Base-by-base conservation (phyloP, 2,329 filamentous ascomycete genomes). In the Venturia effusa region DNA sequence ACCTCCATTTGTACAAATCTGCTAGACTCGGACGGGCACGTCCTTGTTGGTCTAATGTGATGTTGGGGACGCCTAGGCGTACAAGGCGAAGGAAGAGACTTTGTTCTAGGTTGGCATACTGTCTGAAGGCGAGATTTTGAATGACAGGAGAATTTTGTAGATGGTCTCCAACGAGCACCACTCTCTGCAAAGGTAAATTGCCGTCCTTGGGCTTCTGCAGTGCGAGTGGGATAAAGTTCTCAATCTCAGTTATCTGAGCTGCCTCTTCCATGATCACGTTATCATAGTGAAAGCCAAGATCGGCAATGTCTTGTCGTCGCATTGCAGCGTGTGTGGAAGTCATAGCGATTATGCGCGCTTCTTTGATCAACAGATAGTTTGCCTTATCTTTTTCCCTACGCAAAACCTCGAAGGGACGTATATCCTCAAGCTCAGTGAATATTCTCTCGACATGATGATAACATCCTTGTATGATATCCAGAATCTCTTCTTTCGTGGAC, bases 251-350 rank as follows among this genome's bases (percentile, higher is more conserved):
- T 71, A 99, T 93, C 72, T 99, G 94, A 15, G 94, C 94, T 5
- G 94, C 93, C 80, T 99, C 94, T 78, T 99, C 94, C 89, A 99
- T 97, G 62, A 99, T 83, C 15, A 99, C 89, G 68, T 96, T 99
- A 78, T 97, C 92, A 71, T 99, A 99, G 69, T 91, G 90, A 76
- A 99, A 99, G 19, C 92, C 92, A n/a, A 97, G 82, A 19, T 84
- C 83, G 0, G 91, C 88, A 69, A 99, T 97, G 70, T 97, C 93
- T 67, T 90, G 86, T 67, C 93, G 83, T 66, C 92, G 86, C 83
- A 99, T 99, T 1, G 94, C 94, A 4, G 94, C 95, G 74, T 99
- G 94, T 0, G 95, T 99, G 4, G 92, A 95, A 22, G 94, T 99
- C 95, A 99, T 99, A 65, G 94, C 95, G 68, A 99, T 88, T 67